Percentiles rank a stretch among this genome's conserved stretches.
phyloP scores from a whole-genome alignment of 2,329 filamentous ascomycete species.

The Diaporthe vaccinii region DNA sequence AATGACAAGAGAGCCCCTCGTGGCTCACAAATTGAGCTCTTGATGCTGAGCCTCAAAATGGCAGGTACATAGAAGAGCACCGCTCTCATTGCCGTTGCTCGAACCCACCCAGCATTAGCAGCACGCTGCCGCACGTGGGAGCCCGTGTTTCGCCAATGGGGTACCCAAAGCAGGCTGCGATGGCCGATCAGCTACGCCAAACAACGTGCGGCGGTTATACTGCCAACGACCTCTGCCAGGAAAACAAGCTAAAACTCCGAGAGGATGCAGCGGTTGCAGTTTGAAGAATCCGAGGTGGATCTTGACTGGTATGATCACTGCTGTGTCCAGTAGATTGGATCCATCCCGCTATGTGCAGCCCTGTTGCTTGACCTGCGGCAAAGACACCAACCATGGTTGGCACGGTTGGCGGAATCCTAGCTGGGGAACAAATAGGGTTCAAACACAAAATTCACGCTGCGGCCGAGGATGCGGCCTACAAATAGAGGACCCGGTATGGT shows the following conservation, averaged over 20 bases:
- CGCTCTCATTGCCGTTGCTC: background rate
- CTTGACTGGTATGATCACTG: background rate
- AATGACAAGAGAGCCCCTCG: slow-evolving; percentile 25
- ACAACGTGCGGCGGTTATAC: slow-evolving; percentile 8
- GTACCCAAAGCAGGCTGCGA: background rate
- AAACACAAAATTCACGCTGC: slow-evolving; percentile 33
- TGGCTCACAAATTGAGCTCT: slow-evolving; percentile 3
- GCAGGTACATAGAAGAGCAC: slow-evolving; percentile 4
- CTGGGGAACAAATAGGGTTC: slow-evolving; percentile 11
- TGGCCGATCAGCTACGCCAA: background rate
- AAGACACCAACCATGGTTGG: slow-evolving; percentile 12
- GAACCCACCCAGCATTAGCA: background rate
- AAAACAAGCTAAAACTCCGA: background rate
- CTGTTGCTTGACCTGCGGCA: slow-evolving; percentile 26
- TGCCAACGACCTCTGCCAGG: slow-evolving; percentile 1
- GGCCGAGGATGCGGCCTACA: slow-evolving; percentile 40
- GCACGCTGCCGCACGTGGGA: slow-evolving; percentile 17
- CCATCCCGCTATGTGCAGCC: slow-evolving; percentile 12
- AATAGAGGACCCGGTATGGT: slow-evolving; percentile 38
- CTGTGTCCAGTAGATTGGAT: background rate
- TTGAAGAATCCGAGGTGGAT: background rate
- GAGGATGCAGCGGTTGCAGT: background rate
- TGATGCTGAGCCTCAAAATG: slow-evolving; percentile 3
- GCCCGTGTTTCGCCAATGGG: background rate
- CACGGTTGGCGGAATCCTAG: slow-evolving; percentile 22